These are phyloP conservation scores for Mycena chlorophos DNA, from an alignment of 768 basidiomycete species.

Conservation along the genomic window DNA sequence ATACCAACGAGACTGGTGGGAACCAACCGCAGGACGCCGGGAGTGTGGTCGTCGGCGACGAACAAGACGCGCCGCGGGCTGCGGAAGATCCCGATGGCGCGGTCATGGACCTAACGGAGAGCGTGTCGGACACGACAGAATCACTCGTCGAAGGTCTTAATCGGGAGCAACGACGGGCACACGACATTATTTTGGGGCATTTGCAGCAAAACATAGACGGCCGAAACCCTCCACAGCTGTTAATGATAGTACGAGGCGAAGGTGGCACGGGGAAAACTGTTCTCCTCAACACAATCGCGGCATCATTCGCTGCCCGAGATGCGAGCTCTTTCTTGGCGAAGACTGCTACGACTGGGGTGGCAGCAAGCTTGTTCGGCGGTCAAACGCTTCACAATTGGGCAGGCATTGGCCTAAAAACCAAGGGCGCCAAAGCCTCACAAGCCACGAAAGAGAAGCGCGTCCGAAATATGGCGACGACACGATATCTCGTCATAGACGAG, in stretches of 20 bases:
- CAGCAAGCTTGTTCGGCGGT: constrained; percentile 41
- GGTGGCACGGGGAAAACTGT: constrained; percentile 47
- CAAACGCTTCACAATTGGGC: constrained; percentile 35
- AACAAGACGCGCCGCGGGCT: no score
- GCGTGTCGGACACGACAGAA: background rate
- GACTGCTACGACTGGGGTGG: constrained; percentile 40
- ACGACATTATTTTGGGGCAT: constrained; percentile 36
- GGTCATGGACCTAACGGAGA: background rate
- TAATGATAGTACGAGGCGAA: constrained; percentile 41
- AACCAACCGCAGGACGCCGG: no score
- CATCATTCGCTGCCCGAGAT: constrained; percentile 28
- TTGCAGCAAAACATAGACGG: constrained; percentile 23
- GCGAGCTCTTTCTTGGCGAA: constrained; percentile 28
- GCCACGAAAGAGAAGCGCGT: constrained; percentile 2
- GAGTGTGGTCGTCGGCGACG: no score
- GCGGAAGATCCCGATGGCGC: no score
- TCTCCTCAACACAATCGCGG: constrained; percentile 38
- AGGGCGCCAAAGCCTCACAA: background rate
- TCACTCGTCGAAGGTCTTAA: constrained; percentile 22
- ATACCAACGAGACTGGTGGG: no score
- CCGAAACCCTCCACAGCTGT: constrained; percentile 27
- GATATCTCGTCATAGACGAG: constrained; percentile 41
- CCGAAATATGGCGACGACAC: constrained; percentile 17
- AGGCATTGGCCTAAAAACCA: constrained; percentile 22
- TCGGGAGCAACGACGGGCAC: constrained; percentile 35